Conservation (phyloP, 2,329 filamentous ascomycete species). For the Clathrospora elynae region DNA sequence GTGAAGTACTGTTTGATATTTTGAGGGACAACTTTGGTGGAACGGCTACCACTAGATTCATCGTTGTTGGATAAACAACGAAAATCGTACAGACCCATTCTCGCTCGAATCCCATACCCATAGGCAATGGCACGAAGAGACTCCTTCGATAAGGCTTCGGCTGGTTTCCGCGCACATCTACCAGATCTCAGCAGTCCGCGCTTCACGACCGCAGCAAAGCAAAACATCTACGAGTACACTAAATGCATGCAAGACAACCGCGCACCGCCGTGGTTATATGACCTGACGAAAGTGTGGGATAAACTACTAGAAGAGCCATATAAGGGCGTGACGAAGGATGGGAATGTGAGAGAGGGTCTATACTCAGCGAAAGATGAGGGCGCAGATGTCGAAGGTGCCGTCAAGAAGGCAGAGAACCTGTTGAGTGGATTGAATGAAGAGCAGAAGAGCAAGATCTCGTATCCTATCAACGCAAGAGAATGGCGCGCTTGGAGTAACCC, state of each 20-base stretch:
- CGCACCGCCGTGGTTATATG: conserved; percentile 66
- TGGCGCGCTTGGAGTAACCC: conserved; percentile 77
- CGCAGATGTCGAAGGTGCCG: conserved; percentile 63
- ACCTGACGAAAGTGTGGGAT: conserved; percentile 47
- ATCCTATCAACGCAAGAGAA: conserved; percentile 71
- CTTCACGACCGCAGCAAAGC: conserved; percentile 66
- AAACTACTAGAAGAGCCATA: conserved; percentile 64
- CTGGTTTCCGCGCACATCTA: conserved; percentile 62
- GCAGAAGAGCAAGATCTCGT: conserved; percentile 57
- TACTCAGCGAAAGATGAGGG: conserved; percentile 68
- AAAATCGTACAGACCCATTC: background rate
- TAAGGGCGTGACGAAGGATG: conserved; percentile 72
- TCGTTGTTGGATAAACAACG: background rate
- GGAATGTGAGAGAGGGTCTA: conserved; percentile 60
- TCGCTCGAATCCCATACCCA: background rate
- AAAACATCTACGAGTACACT: conserved; percentile 67
- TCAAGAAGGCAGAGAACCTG: conserved; percentile 56
- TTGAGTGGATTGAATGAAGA: conserved; percentile 55
- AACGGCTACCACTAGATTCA: background rate
- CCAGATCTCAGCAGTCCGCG: conserved; percentile 66
- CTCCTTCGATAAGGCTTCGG: conserved; percentile 35
- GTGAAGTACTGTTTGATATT: background rate
- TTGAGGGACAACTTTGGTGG: background rate
- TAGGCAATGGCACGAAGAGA: conserved; percentile 24
- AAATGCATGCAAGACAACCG: conserved; percentile 63